Percentiles rank a stretch among this genome's conserved stretches.
These are phyloP conservation scores for Colletotrichum camelliae DNA, from an alignment of 2,329 filamentous ascomycete genomes.

Conservation along the genomic window DNA sequence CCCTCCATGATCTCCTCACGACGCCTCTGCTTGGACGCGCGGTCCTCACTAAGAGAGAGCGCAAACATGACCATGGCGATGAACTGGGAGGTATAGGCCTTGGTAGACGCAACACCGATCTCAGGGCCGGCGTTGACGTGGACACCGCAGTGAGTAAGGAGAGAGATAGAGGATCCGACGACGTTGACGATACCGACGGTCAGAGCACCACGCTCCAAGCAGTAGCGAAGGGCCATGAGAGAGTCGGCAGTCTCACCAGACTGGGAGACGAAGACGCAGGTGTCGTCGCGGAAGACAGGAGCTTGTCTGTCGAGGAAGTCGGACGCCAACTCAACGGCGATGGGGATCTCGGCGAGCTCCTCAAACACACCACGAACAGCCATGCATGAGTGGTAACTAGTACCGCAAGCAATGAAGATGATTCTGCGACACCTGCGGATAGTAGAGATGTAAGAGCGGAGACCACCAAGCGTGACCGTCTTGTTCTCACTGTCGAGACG, in stretches of 20 bases:
- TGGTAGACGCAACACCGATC: slow-evolving; percentile 98
- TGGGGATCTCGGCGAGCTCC: slow-evolving; percentile 97
- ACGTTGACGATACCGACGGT: slow-evolving; percentile 99
- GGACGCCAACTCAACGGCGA: slow-evolving; percentile 94
- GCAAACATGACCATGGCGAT: slow-evolving; percentile 99
- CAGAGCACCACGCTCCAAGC: slow-evolving; percentile 93
- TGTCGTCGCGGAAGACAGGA: slow-evolving; percentile 98
- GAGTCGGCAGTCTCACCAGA: slow-evolving; percentile 99
- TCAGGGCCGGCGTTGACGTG: slow-evolving; percentile 99
- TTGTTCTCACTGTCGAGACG: slow-evolving; percentile 94
- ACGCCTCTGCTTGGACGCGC: slow-evolving; percentile 89
- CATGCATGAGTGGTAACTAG: slow-evolving; percentile 99
- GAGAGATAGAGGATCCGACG: slow-evolving; percentile 96
- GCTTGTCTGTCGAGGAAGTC: slow-evolving; percentile 98
- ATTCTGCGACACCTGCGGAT: slow-evolving; percentile 96
- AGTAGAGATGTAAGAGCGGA: slow-evolving; percentile 94
- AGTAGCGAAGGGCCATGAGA: slow-evolving; percentile 95
- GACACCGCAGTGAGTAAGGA: slow-evolving; percentile 99
- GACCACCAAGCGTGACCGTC: slow-evolving; percentile 92
- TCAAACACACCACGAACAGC: slow-evolving; percentile 97
- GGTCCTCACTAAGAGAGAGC: slow-evolving; percentile 93
- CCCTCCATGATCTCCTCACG: slow-evolving; percentile 97
- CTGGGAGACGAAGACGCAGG: slow-evolving; percentile 98
- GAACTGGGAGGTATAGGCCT: slow-evolving; percentile 99
- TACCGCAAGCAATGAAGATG: slow-evolving; percentile 99